Evolutionary conservation across 1,139 yeast genomes (phyloP).

Genomic region (Debaryomyces robertsiae): DNA sequence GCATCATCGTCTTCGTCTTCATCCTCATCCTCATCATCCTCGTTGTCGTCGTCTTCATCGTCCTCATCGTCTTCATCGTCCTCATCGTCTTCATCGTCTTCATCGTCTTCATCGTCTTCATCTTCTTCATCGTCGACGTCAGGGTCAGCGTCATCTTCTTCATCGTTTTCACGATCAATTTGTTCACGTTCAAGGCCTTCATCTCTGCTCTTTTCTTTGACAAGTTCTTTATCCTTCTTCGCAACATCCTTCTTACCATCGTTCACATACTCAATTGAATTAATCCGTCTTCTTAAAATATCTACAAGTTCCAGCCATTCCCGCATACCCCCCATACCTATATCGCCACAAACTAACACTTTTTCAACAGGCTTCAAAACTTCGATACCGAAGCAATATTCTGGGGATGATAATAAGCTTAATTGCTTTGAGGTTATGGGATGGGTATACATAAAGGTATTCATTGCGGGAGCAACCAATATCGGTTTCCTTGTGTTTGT

Average conservation of each 20-base stretch:
- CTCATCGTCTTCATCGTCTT: slow-evolving; percentile 42
- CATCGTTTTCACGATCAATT: slow-evolving; percentile 27
- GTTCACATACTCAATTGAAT: slow-evolving; percentile 37
- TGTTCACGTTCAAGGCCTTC: slow-evolving; percentile 34
- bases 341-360: slow-evolving; percentile 91
- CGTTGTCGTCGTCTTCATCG: slow-evolving; percentile 45
- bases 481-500: slow-evolving; percentile 61
- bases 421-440: slow-evolving; percentile 89
- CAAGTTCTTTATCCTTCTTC: slow-evolving; percentile 26
- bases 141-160: slow-evolving; percentile 29
- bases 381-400: slow-evolving; percentile 59
- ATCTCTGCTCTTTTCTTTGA: slow-evolving; percentile 36
- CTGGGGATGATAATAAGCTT: slow-evolving; percentile 48
- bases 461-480: slow-evolving; percentile 95
- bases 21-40: slow-evolving; percentile 42
- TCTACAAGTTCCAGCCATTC: slow-evolving; percentile 95
- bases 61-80: slow-evolving; percentile 52
- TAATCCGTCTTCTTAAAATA: slow-evolving; percentile 59
- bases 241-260: slow-evolving; percentile 43
- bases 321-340: slow-evolving; percentile 98
- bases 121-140: slow-evolving; percentile 36
- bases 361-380: slow-evolving; percentile 91
- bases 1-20: slow-evolving; percentile 21
- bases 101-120: slow-evolving; percentile 25
- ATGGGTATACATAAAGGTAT: slow-evolving; percentile 93